phyloP scores from a whole-genome alignment of 2,329 filamentous ascomycete genomes.

The Neofusicoccum ribis region DNA sequence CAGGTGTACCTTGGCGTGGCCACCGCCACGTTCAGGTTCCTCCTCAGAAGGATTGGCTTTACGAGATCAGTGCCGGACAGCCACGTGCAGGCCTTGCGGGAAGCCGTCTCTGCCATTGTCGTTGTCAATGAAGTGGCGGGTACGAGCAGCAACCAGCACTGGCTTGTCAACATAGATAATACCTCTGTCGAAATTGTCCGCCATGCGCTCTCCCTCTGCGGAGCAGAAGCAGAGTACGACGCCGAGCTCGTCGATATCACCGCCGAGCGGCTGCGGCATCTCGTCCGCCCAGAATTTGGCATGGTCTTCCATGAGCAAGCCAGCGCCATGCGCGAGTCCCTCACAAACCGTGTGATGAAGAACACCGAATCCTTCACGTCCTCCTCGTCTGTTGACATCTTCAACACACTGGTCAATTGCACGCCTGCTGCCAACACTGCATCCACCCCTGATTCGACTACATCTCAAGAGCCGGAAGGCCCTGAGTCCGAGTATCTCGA shows the following conservation, averaged over 20 bases:
- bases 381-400: constrained; percentile 45
- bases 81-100: constrained; percentile 29
- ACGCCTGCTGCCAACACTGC: not conserved
- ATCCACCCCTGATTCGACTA: not conserved
- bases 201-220: constrained; percentile 39
- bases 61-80: constrained; percentile 27
- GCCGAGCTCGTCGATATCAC: constrained; percentile 34
- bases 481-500: constrained; percentile 44
- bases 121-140: constrained; percentile 20
- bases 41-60: constrained; percentile 31
- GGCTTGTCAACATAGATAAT: constrained; percentile 42
- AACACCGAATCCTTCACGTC: constrained; percentile 33
- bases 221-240: constrained; percentile 30
- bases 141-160: constrained; percentile 35
- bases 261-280: constrained; percentile 37
- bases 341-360: constrained; percentile 32
- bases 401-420: constrained; percentile 42
- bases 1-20: constrained; percentile 57
- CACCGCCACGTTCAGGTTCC: constrained; percentile 50
- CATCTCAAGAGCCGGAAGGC: not conserved
- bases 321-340: constrained; percentile 29
- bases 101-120: constrained; percentile 44
- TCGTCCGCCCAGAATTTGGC: constrained; percentile 32
- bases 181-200: constrained; percentile 50
- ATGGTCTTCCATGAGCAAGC: constrained; percentile 32